These are phyloP conservation scores for Diplocarpon rosae DNA, from an alignment of 2,329 filamentous ascomycete genomes.

Conservation along the genomic window DNA sequence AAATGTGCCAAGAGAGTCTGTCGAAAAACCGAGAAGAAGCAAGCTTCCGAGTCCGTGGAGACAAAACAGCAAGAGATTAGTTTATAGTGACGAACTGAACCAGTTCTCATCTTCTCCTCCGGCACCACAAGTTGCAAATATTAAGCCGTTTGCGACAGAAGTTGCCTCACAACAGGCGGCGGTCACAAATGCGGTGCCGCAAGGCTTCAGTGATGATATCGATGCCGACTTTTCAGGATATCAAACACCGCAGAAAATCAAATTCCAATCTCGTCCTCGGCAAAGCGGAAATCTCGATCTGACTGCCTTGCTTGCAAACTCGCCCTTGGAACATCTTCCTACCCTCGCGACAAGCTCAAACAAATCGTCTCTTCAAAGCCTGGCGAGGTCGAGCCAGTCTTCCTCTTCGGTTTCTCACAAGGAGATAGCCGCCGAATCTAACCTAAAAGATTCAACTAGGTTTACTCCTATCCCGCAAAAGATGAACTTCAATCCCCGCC, in stretches of 20 bases:
- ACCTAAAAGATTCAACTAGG: neutral
- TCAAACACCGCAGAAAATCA: constrained; percentile 25
- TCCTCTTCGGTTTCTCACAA: neutral
- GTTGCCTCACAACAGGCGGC: constrained; percentile 9
- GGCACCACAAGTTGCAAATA: neutral
- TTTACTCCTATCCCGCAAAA: constrained; percentile 25
- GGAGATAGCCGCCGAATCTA: neutral
- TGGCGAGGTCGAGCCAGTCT: neutral
- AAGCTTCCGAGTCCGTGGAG: constrained; percentile 27
- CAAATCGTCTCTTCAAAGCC: constrained; percentile 1
- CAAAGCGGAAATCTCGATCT: constrained; percentile 17
- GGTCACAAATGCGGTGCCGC: constrained; percentile 3
- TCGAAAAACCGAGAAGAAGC: constrained; percentile 21
- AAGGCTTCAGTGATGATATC: constrained; percentile 4
- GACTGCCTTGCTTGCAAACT: constrained; percentile 21
- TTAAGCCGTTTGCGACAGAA: constrained; percentile 5
- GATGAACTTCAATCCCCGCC: constrained; percentile 20
- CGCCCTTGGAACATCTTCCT: constrained; percentile 20
- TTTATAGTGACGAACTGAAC: constrained; percentile 25
- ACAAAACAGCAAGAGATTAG: constrained; percentile 23
- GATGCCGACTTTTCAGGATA: constrained; percentile 18
- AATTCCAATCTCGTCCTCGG: constrained; percentile 23
- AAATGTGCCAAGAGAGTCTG: constrained; percentile 10
- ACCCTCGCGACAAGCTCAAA: constrained; percentile 11
- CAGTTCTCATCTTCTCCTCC: constrained; percentile 12